These are phyloP conservation scores for Didymella keratinophila DNA, from an alignment of 2,329 filamentous ascomycete genomes.

Conservation along the genomic window DNA sequence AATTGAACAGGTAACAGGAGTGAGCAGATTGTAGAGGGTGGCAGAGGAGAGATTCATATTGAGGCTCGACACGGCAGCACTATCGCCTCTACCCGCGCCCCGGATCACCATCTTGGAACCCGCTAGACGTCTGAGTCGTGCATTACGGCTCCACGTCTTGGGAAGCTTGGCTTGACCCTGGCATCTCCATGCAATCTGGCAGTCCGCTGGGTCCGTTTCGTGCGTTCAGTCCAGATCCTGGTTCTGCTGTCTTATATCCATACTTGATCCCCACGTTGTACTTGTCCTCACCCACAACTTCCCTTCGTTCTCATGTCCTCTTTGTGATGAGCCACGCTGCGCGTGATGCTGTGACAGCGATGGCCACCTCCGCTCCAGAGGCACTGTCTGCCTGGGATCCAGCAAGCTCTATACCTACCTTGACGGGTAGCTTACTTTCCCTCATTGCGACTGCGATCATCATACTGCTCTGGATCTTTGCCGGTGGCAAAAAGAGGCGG, in stretches of 20 bases:
- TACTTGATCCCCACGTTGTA: background rate
- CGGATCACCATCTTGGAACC: background rate
- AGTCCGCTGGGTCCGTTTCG: background rate
- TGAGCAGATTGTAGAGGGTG: background rate
- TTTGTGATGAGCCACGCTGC: conserved; percentile 18
- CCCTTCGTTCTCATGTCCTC: conserved; percentile 7
- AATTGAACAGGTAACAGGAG: no score
- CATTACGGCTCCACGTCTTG: background rate
- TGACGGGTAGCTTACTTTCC: conserved; percentile 35
- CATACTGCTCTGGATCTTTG: conserved; percentile 31
- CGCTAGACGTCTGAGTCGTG: background rate
- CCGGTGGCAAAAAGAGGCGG: conserved; percentile 25
- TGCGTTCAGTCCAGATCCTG: conserved; percentile 10
- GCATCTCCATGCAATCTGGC: conserved; percentile 1
- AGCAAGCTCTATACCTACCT: conserved; percentile 27
- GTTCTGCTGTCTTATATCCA: conserved; percentile 1
- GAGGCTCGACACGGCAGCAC: background rate
- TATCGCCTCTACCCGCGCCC: background rate
- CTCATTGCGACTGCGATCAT: conserved; percentile 24
- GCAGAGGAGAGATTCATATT: background rate
- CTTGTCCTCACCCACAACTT: conserved; percentile 1
- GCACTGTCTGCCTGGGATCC: conserved; percentile 16
- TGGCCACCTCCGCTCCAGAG: background rate
- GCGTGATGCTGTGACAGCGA: conserved; percentile 15
- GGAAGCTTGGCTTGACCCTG: conserved; percentile 10